phyloP scores from a whole-genome alignment of 164 flowering plant genomes.

The Cinnamomum micranthum region DNA sequence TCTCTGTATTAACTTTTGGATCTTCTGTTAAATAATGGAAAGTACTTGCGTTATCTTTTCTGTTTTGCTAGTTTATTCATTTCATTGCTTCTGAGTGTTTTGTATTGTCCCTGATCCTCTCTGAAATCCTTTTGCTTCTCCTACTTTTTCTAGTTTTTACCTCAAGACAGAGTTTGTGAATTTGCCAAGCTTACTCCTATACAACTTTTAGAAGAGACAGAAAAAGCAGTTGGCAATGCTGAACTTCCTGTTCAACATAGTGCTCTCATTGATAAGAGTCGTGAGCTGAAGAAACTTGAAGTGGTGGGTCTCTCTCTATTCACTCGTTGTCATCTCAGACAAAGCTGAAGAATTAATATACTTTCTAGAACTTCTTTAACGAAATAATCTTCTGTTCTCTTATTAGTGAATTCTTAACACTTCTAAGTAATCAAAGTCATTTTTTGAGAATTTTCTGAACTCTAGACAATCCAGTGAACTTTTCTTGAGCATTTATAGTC shows the following conservation, averaged over 20 bases:
- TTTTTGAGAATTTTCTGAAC: not conserved
- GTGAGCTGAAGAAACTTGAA: constrained; percentile 57
- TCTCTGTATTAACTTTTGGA: no score
- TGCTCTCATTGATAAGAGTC: constrained; percentile 70
- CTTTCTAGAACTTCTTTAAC: not conserved
- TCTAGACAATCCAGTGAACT: not conserved
- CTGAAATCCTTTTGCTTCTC: not conserved
- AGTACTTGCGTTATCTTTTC: not conserved
- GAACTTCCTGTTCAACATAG: constrained; percentile 74
- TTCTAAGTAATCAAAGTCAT: not conserved
- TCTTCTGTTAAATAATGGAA: no score
- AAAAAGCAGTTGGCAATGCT: constrained; percentile 97
- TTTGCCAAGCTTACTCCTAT: constrained; percentile 95
- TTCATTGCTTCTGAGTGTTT: not conserved
- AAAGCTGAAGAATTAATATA: not conserved
- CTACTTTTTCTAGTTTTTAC: constrained; percentile 52
- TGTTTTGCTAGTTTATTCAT: not conserved
- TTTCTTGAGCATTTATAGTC: not conserved
- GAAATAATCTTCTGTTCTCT: not conserved
- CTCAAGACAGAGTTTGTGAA: constrained; percentile 98
- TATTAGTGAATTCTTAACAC: not conserved
- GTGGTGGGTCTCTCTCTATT: constrained; percentile 37
- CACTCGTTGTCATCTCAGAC: not conserved
- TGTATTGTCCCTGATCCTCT: not conserved
- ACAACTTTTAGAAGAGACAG: constrained; percentile 92